These are phyloP conservation scores for Ophiocordyceps sinensis DNA, from an alignment of 2,329 filamentous ascomycete genomes.

Conservation along the genomic window DNA sequence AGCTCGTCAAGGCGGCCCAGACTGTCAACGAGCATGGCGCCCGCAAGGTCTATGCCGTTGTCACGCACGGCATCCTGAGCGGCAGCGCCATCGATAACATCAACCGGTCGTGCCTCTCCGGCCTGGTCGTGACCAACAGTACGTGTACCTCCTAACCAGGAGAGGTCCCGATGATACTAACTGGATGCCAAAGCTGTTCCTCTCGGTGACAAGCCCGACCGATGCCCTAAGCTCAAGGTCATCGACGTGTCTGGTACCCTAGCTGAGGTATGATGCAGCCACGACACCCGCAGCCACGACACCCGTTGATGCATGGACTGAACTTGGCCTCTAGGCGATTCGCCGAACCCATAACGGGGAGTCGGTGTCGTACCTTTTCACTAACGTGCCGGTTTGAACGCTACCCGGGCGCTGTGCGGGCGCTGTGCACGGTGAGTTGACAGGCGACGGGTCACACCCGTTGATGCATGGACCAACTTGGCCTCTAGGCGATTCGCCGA, in stretches of 20 bases:
- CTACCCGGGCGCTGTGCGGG: too few relatives aligned
- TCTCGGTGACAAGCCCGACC: conserved; percentile 62
- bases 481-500: too few relatives aligned
- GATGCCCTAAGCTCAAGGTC: conserved; percentile 68
- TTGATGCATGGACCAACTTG: too few relatives aligned
- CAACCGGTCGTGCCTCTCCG: conserved; percentile 61
- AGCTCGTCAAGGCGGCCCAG: conserved; percentile 66
- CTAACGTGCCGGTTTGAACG: conserved; percentile 40
- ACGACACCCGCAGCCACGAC: too few relatives aligned
- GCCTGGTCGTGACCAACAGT: conserved; percentile 81
- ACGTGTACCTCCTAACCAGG: conserved; percentile 8
- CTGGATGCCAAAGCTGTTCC: conserved; percentile 17
- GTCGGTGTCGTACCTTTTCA: conserved; percentile 53
- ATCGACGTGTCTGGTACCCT: conserved; percentile 84
- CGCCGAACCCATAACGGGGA: conserved; percentile 53
- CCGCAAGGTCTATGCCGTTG: conserved; percentile 79
- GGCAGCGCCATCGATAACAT: conserved; percentile 79
- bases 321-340: conserved; percentile 38
- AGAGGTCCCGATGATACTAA: conserved; percentile 9
- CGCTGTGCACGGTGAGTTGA: too few relatives aligned
- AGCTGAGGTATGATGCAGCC: conserved; percentile 31
- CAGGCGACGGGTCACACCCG: too few relatives aligned
- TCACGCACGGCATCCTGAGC: conserved; percentile 84
- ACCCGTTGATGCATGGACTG: not conserved
- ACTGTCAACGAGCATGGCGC: conserved; percentile 81